Conservation (phyloP, 352 stramenopile genomes). For the Phytophthora multivora region DNA sequence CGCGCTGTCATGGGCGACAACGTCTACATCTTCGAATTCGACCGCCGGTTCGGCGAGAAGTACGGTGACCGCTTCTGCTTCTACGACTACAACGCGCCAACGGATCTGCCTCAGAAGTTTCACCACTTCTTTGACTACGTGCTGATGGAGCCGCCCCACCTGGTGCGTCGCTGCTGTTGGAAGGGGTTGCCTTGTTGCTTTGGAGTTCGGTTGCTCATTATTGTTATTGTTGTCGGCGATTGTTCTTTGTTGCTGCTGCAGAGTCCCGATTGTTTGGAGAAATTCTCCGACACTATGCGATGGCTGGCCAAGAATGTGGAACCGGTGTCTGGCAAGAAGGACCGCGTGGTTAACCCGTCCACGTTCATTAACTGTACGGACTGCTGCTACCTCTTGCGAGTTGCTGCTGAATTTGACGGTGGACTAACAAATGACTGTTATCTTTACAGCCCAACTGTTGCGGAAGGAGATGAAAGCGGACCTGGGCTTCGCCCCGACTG, state of each 20-base stretch:
- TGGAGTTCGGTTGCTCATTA: background rate
- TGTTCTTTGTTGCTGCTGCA: constrained; percentile 8
- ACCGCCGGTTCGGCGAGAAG: constrained; percentile 53
- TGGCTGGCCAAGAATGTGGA: constrained; percentile 45
- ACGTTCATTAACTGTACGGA: constrained; percentile 56
- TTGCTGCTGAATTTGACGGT: background rate
- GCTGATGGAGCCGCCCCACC: constrained; percentile 51
- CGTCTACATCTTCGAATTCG: constrained; percentile 59
- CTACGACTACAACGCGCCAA: constrained; percentile 57
- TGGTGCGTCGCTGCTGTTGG: constrained; percentile 30
- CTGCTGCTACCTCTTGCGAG: background rate
- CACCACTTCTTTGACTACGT: constrained; percentile 64
- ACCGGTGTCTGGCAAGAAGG: constrained; percentile 34
- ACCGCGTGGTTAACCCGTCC: constrained; percentile 41
- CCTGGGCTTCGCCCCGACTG: constrained; percentile 49
- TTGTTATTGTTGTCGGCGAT: background rate
- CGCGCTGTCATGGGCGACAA: constrained; percentile 37
- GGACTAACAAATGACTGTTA: constrained; percentile 1
- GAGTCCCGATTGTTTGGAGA: constrained; percentile 50
- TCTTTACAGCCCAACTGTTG: constrained; percentile 38
- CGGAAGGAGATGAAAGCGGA: constrained; percentile 50
- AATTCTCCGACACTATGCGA: constrained; percentile 59
- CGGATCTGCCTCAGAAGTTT: constrained; percentile 44
- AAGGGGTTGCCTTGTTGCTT: background rate
- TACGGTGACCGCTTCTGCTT: constrained; percentile 54